Percentiles rank a stretch among this genome's conserved stretches.
These are phyloP conservation scores for Cynara cardunculus DNA, from an alignment of 129 eudicot genomes.

Conservation along the genomic window DNA sequence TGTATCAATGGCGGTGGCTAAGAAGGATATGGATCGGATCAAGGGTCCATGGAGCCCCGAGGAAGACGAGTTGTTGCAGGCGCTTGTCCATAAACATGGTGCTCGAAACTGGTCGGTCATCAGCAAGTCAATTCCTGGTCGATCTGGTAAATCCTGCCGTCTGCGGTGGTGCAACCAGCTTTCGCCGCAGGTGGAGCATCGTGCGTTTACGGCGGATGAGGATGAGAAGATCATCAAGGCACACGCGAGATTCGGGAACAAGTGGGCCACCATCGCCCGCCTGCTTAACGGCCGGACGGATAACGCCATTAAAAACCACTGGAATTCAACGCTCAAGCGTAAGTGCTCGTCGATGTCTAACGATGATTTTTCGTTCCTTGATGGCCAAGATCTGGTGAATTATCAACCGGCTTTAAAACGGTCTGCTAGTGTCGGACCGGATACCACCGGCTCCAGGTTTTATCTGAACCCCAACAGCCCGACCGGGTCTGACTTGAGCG, in stretches of 20 bases:
- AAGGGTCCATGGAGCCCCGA: conserved; percentile 94
- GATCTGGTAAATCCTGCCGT: conserved; percentile 83
- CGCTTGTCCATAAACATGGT: conserved; percentile 55
- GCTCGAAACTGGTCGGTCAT: conserved; percentile 75
- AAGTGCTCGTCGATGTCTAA: conserved; percentile 59
- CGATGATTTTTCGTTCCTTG: conserved; percentile 39
- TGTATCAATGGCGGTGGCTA: conserved; percentile 23
- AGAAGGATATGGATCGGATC: conserved; percentile 54
- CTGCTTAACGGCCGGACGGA: conserved; percentile 69
- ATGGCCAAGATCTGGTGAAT: conserved; percentile 22
- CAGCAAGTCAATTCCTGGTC: conserved; percentile 62
- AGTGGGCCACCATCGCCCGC: conserved; percentile 86
- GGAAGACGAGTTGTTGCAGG: conserved; percentile 53
- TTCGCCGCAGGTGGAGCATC: conserved; percentile 79
- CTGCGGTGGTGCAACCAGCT: conserved; percentile 91
- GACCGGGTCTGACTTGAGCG: conserved; percentile 51
- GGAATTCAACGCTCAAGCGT: conserved; percentile 75
- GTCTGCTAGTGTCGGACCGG: conserved; percentile 65
- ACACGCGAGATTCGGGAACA: conserved; percentile 67
- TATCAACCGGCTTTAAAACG: conserved; percentile 51
- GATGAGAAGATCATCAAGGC: conserved; percentile 65
- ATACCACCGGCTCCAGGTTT: conserved; percentile 17
- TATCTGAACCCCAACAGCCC: conserved; percentile 48
- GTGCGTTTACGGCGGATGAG: conserved; percentile 58
- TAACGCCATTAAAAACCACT: conserved; percentile 83